Conservation (phyloP, 371 early-diverging fungal genomes). For the Syncephalis fuscata region DNA sequence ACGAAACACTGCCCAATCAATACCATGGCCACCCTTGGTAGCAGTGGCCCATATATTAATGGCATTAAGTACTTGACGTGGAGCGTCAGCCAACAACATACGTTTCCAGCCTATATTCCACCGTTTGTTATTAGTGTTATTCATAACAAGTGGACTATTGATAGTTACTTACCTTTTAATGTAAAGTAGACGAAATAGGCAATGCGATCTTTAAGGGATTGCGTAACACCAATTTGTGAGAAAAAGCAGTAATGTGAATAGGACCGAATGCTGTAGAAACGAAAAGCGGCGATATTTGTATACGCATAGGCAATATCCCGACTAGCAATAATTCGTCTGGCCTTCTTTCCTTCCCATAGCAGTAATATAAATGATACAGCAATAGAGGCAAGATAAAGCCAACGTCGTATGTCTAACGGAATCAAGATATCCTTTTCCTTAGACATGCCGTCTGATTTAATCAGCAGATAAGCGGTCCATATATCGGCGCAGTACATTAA, state of each 20-base stretch:
- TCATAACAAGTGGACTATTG: background rate
- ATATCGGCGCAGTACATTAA: slow-evolving; percentile 56
- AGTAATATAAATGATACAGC: slow-evolving; percentile 47
- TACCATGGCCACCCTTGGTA: background rate
- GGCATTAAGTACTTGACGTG: slow-evolving; percentile 57
- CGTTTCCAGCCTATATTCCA: slow-evolving; percentile 56
- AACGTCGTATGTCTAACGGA: slow-evolving; percentile 22
- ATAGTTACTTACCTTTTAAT: slow-evolving; percentile 38
- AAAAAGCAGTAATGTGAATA: slow-evolving; percentile 74
- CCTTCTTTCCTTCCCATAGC: slow-evolving; percentile 52
- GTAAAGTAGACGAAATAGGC: slow-evolving; percentile 82
- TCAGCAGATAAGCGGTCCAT: slow-evolving; percentile 38
- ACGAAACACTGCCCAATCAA: background rate
- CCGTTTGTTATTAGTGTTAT: background rate
- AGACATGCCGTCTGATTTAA: slow-evolving; percentile 21
- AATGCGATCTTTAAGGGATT: slow-evolving; percentile 39
- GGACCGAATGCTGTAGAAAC: slow-evolving; percentile 31
- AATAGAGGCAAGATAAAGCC: slow-evolving; percentile 54
- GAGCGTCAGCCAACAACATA: slow-evolving; percentile 67
- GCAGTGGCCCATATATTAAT: background rate
- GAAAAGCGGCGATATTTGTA: slow-evolving; percentile 54
- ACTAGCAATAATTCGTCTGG: slow-evolving; percentile 34
- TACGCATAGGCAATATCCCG: slow-evolving; percentile 64
- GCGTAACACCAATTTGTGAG: slow-evolving; percentile 42
- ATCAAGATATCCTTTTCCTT: slow-evolving; percentile 16